phyloP scores from a whole-genome alignment of 1,284 basidiomycete species.

The Ganoderma sp. region DNA sequence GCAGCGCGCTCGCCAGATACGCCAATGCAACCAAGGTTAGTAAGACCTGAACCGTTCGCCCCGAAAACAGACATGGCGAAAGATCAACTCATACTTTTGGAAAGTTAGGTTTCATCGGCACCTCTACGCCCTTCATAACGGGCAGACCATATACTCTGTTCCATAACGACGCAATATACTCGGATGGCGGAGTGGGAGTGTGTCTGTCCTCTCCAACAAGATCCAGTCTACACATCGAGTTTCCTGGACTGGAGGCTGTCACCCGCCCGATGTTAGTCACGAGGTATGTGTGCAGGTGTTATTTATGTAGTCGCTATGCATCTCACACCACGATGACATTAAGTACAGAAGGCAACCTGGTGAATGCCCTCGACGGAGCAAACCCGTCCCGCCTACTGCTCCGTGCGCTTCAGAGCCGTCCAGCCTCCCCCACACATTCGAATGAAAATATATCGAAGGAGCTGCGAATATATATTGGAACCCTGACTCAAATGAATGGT shows the following conservation, averaged over 20 bases:
- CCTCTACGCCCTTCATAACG: constrained; percentile 87
- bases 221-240: constrained; percentile 47
- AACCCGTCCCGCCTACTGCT: constrained; percentile 80
- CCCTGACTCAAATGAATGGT: constrained; percentile 38
- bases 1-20: constrained; percentile 55
- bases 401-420: constrained; percentile 53
- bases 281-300: constrained; percentile 45
- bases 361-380: constrained; percentile 62
- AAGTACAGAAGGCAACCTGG: constrained; percentile 82
- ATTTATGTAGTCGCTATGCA: not conserved
- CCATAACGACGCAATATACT: constrained; percentile 59
- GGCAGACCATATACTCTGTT: constrained; percentile 82
- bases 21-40: constrained; percentile 58
- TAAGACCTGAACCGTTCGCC: not conserved
- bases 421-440: not conserved
- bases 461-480: constrained; percentile 53
- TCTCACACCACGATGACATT: not conserved
- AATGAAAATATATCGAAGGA: constrained; percentile 23
- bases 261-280: constrained; percentile 62
- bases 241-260: constrained; percentile 60
- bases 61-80: not conserved
- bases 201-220: constrained; percentile 43
- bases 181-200: constrained; percentile 73
- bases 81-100: not conserved
- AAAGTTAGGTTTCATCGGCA: constrained; percentile 74